phyloP scores from a whole-genome alignment of 2,329 filamentous ascomycete genomes.

The Penicillium sp. region DNA sequence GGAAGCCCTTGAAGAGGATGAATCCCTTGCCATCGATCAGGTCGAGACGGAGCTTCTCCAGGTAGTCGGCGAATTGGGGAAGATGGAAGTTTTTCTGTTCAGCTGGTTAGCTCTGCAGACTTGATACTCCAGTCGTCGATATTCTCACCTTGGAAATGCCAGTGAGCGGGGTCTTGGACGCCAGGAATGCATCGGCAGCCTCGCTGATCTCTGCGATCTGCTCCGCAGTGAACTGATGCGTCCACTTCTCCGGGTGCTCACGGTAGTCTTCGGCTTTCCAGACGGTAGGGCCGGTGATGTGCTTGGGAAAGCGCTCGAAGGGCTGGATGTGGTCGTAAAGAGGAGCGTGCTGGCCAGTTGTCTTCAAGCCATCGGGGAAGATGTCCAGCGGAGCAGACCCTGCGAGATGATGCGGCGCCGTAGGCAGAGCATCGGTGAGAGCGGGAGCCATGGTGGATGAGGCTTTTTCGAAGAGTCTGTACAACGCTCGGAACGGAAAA shows the following conservation, averaged over 20 bases:
- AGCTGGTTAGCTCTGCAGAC: slow-evolving; percentile 2
- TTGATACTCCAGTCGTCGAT: background rate
- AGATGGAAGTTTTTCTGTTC: slow-evolving; percentile 61
- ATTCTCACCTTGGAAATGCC: slow-evolving; percentile 64
- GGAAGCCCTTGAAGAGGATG: slow-evolving; percentile 83
- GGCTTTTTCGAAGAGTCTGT: background rate
- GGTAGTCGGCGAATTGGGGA: slow-evolving; percentile 53
- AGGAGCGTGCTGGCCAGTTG: slow-evolving; percentile 70
- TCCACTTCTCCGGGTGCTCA: slow-evolving; percentile 65
- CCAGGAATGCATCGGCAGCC: slow-evolving; percentile 67
- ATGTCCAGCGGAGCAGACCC: slow-evolving; percentile 44
- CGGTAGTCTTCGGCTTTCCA: slow-evolving; percentile 68
- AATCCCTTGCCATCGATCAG: slow-evolving; percentile 84
- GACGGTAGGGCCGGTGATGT: slow-evolving; percentile 68
- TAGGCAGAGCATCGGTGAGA: slow-evolving; percentile 37
- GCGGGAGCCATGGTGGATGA: slow-evolving; percentile 39
- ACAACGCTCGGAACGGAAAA: background rate
- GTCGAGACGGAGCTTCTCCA: slow-evolving; percentile 59
- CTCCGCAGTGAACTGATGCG: slow-evolving; percentile 63
- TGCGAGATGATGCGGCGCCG: slow-evolving; percentile 38
- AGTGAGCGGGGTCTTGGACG: slow-evolving; percentile 63
- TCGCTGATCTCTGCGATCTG: slow-evolving; percentile 66
- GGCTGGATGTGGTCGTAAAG: slow-evolving; percentile 63
- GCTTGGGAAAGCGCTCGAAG: slow-evolving; percentile 67
- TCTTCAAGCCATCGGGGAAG: slow-evolving; percentile 65